Evolutionary conservation across 345 rosid species (phyloP).

Genomic region (Eucalyptus guilfoylei): DNA sequence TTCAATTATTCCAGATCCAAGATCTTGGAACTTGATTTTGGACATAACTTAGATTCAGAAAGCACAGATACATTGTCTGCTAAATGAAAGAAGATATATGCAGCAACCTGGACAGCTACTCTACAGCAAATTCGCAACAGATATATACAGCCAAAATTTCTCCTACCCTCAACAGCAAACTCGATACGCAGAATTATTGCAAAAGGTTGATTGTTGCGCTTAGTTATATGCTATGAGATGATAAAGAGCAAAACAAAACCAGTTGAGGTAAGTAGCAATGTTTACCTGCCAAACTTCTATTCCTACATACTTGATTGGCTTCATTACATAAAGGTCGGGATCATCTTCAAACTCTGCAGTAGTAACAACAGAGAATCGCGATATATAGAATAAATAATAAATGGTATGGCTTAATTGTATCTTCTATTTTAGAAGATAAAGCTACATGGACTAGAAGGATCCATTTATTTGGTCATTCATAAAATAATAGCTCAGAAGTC

Average conservation of each 20-base stretch:
- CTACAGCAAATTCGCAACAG: neutral
- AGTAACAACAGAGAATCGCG: neutral
- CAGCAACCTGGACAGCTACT: neutral
- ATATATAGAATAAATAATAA: neutral
- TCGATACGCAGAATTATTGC: neutral
- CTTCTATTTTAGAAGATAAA: neutral
- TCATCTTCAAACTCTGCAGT: conserved; percentile 92
- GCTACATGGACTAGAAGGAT: neutral
- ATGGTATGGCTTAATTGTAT: neutral
- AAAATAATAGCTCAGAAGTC: neutral
- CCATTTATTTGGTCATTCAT: neutral
- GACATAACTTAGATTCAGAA: neutral
- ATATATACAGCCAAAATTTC: neutral
- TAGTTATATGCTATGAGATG: neutral
- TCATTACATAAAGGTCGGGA: conserved; percentile 86
- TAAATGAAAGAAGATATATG: neutral
- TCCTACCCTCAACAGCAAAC: neutral
- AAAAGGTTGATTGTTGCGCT: neutral
- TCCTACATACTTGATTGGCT: conserved; percentile 75
- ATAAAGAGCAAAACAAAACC: neutral
- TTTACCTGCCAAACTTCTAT: conserved; percentile 97
- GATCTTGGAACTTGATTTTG: neutral
- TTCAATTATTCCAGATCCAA: neutral
- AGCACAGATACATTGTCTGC: neutral
- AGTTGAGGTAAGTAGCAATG: neutral